These are phyloP conservation scores for Narthecium ossifragum DNA, from an alignment of 106 monocot species.

Conservation along the genomic window DNA sequence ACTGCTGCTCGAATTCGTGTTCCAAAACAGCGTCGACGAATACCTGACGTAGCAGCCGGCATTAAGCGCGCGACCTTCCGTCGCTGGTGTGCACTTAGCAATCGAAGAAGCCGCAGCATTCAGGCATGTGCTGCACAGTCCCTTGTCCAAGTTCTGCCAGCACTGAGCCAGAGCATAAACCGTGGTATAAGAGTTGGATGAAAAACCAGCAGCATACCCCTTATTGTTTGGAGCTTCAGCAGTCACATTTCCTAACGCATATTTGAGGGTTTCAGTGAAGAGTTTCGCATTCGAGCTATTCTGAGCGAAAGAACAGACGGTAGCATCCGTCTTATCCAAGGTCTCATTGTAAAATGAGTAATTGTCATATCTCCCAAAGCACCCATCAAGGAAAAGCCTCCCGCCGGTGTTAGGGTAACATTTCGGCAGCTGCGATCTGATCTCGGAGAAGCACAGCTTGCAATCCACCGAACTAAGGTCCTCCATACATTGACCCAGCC, in stretches of 20 bases:
- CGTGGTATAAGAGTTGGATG: constrained; percentile 6
- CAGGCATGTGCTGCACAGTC: constrained; percentile 36
- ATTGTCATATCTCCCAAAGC: constrained; percentile 55
- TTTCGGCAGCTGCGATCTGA: constrained; percentile 45
- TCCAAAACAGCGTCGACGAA: constrained; percentile 50
- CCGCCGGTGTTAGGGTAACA: constrained; percentile 52
- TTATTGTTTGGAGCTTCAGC: constrained; percentile 12
- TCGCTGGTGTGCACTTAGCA: constrained; percentile 32
- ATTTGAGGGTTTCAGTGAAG: constrained; percentile 25
- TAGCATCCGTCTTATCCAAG: constrained; percentile 11
- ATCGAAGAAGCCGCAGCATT: constrained; percentile 28
- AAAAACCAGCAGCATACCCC: constrained; percentile 42
- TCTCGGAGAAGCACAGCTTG: constrained; percentile 50
- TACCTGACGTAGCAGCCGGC: constrained; percentile 59
- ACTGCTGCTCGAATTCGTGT: constrained; percentile 8
- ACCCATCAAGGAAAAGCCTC: constrained; percentile 49
- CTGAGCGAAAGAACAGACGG: constrained; percentile 12
- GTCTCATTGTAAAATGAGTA: constrained; percentile 42
- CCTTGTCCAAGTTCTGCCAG: constrained; percentile 43
- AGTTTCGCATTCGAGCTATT: constrained; percentile 12
- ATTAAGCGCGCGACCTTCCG: constrained; percentile 40
- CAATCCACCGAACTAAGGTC: constrained; percentile 48
- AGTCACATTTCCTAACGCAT: constrained; percentile 31
- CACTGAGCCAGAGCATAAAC: constrained; percentile 53
- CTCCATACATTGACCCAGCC: constrained; percentile 41